phyloP scores from a whole-genome alignment of 257 asterid species.

The Solanum sparsipilum region DNA sequence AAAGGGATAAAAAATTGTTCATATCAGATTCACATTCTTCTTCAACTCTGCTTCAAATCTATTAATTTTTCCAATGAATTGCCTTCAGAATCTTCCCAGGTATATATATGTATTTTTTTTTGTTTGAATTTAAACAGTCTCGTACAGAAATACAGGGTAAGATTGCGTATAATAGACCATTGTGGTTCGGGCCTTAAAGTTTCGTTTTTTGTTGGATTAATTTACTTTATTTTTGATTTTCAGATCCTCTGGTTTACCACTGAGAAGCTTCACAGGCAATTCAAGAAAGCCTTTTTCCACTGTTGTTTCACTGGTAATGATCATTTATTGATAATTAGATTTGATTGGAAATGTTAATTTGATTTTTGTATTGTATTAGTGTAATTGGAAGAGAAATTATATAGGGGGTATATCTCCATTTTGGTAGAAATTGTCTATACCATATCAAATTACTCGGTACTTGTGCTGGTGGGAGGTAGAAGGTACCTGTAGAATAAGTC shows the following conservation, averaged over 20 bases:
- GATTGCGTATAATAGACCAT: not conserved
- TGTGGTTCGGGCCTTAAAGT: not conserved
- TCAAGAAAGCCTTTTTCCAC: conserved; percentile 19
- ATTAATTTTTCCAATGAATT: not conserved
- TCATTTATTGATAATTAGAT: not conserved
- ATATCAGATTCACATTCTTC: not conserved
- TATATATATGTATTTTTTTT: not conserved
- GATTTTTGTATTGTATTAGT: not conserved
- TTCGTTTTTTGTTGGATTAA: not conserved
- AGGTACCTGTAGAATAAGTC: not conserved
- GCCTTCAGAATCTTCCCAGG: not conserved
- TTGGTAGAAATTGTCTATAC: not conserved
- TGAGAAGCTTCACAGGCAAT: conserved; percentile 30
- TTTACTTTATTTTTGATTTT: not conserved
- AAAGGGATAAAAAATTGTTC: not conserved
- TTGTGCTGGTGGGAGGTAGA: not conserved
- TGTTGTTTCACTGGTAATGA: conserved; percentile 37
- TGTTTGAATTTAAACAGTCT: not conserved
- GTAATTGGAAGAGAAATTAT: not conserved
- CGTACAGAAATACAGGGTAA: not conserved
- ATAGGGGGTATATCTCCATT: not conserved
- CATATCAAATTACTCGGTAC: not conserved
- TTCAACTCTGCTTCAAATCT: not conserved
- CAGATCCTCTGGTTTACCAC: conserved; percentile 61
- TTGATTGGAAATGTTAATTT: not conserved